These are phyloP conservation scores for Cercospora janseana DNA, from an alignment of 2,329 filamentous ascomycete species.

Conservation along the genomic window DNA sequence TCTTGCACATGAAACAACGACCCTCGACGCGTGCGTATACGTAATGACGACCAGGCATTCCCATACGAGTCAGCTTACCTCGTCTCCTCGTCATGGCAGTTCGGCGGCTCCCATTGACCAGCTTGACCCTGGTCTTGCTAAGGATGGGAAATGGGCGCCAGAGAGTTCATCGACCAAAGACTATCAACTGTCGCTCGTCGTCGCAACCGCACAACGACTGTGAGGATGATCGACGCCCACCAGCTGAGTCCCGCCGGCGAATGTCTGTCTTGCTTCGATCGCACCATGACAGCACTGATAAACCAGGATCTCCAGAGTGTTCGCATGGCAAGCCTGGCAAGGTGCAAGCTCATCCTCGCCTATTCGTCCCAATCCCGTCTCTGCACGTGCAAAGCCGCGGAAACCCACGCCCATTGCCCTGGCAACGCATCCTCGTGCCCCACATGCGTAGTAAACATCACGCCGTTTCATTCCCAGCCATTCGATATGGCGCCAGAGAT, in stretches of 20 bases:
- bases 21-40: no score
- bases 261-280: not conserved
- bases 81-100: no score
- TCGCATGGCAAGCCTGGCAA: conserved; percentile 2
- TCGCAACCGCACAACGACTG: no score
- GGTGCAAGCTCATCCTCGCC: not conserved
- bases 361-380: not conserved
- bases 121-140: not conserved
- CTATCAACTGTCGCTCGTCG: no score
- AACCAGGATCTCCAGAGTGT: conserved; percentile 10
- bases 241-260: no score
- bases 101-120: no score
- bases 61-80: no score
- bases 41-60: no score
- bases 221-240: no score
- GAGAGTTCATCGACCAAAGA: not conserved
- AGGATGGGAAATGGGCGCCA: not conserved
- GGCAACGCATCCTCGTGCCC: not conserved
- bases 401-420: not conserved
- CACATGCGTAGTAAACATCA: conserved; percentile 4
- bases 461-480: conserved; percentile 6
- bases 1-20: no score
- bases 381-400: not conserved
- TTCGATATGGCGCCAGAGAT: not conserved
- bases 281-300: not conserved